Base-by-base conservation (phyloP, 169 alveolate genomes). In the Blepharisma undulans region DNA sequence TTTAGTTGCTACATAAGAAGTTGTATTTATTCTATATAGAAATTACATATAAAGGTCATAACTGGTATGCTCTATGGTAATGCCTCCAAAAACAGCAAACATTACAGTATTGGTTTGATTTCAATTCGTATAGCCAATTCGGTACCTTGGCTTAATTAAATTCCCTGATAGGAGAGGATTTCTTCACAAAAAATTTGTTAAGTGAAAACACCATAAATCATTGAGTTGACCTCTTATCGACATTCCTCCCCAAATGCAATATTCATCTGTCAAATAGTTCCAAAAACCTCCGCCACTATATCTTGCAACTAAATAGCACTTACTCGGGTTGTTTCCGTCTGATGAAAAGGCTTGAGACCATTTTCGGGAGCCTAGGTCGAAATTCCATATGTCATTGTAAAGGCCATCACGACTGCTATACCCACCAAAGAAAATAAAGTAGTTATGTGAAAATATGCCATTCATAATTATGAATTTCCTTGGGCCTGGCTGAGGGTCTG, bases 181-280 rank as follows among this genome's bases (percentile, higher is more conserved):
- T 25, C 33, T 74, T 25, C 80, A 74, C 16, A 25, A 29, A 74
- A 74, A 74, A 74, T 29, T 74, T 22, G 30, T 29, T 74, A 74
- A 18, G 10, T 29, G 30, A 25, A 74, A 74, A 18, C 33, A 25
- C 76, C 87, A 79, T 29, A 33, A 27, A 33, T 79, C 87, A 4
- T 33, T 27, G 87, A 79, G 87, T 4, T 25, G 87, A n/a, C 87
- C 87, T 30, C 36, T 29, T n/a, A 30, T n/a, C 25, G 76, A 30
- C 27, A 29, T 71, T 72, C 91, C 91, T 1, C 91, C 91, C 10
- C 22, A 71, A 7, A 86, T 86, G 84, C 72, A 86, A 5, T 32
- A 82, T 4, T 59, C 72, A 60, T 82, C 77, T 4, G 8, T 79
- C 61, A n/a, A 12, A n/a, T 79, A 21, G 14, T 72, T 60, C 7